Conservation (phyloP, 371 early-diverging fungal genomes). For the Mucor racemosus region DNA sequence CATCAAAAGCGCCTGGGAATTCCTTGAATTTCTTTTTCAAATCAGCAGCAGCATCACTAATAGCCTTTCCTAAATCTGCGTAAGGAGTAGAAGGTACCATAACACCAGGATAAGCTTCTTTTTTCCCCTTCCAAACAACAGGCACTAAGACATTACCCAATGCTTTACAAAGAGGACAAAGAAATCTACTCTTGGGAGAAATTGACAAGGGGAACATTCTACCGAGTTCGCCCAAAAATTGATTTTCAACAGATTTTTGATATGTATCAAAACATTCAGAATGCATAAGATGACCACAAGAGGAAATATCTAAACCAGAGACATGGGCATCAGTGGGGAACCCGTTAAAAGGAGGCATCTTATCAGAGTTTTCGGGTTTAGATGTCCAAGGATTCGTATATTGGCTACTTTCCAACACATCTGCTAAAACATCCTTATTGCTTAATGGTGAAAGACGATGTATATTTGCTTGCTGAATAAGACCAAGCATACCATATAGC, state of each 20-base stretch:
- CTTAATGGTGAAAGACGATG: conserved; percentile 67
- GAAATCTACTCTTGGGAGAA: conserved; percentile 64
- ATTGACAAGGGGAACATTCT: conserved; percentile 29
- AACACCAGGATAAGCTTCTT: conserved; percentile 63
- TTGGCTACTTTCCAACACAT: conserved; percentile 52
- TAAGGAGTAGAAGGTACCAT: conserved; percentile 36
- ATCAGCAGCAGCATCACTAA: conserved; percentile 17
- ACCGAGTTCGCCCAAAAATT: conserved; percentile 30
- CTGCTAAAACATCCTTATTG: conserved; percentile 59
- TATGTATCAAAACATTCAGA: conserved; percentile 87
- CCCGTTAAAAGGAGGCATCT: conserved; percentile 32
- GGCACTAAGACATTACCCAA: conserved; percentile 87
- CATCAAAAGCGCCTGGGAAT: conserved; percentile 32
- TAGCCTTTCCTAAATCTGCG: conserved; percentile 19
- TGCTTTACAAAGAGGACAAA: conserved; percentile 96
- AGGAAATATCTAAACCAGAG: conserved; percentile 72
- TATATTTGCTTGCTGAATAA: conserved; percentile 79
- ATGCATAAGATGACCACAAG: conserved; percentile 97
- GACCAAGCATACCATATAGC: conserved; percentile 85
- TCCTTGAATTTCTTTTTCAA: conserved; percentile 11
- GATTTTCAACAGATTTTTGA: conserved; percentile 67
- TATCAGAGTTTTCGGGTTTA: conserved; percentile 6
- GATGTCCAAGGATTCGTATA: conserved; percentile 19
- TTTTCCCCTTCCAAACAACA: conserved; percentile 68
- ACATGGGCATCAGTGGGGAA: conserved; percentile 60